These are phyloP conservation scores for Mycena latifolia DNA, from an alignment of 768 basidiomycete species.

Conservation along the genomic window DNA sequence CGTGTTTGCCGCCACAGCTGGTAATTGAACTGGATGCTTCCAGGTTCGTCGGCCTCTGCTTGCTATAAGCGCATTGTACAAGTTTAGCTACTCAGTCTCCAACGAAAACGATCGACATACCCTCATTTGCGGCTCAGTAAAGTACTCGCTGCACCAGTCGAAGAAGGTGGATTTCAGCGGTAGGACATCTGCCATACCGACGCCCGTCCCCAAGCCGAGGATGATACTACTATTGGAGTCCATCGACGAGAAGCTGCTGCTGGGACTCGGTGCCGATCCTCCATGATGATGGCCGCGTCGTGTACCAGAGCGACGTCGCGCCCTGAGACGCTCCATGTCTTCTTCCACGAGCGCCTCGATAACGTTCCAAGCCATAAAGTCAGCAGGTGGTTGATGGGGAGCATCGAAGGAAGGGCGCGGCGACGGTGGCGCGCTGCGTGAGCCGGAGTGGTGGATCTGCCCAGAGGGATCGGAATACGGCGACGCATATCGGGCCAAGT, in stretches of 20 bases:
- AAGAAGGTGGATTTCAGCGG: constrained; percentile 94
- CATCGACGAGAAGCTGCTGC: constrained; percentile 82
- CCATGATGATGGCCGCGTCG: constrained; percentile 55
- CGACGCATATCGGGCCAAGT: constrained; percentile 80
- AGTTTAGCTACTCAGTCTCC: constrained; percentile 24
- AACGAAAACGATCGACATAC: constrained; percentile 56
- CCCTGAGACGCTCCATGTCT: constrained; percentile 91
- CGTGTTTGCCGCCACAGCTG: constrained; percentile 95
- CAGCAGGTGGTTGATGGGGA: constrained; percentile 50
- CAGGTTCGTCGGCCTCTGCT: constrained; percentile 96
- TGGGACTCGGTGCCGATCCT: constrained; percentile 72
- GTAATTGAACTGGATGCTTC: constrained; percentile 93
- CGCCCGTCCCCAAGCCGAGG: constrained; percentile 83
- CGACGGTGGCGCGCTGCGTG: constrained; percentile 42
- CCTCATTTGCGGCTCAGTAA: constrained; percentile 99
- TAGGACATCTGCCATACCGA: constrained; percentile 85
- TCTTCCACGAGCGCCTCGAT: constrained; percentile 94
- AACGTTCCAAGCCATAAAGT: constrained; percentile 81
- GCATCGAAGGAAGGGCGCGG: constrained; percentile 50
- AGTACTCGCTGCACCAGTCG: constrained; percentile 98
- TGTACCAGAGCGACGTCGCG: constrained; percentile 65
- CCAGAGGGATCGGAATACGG: constrained; percentile 65
- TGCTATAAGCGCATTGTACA: constrained; percentile 63
- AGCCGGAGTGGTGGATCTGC: background rate
- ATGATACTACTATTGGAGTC: constrained; percentile 82